These are phyloP conservation scores for Brassica nigra DNA, from an alignment of 345 rosid species.

Conservation along the genomic window DNA sequence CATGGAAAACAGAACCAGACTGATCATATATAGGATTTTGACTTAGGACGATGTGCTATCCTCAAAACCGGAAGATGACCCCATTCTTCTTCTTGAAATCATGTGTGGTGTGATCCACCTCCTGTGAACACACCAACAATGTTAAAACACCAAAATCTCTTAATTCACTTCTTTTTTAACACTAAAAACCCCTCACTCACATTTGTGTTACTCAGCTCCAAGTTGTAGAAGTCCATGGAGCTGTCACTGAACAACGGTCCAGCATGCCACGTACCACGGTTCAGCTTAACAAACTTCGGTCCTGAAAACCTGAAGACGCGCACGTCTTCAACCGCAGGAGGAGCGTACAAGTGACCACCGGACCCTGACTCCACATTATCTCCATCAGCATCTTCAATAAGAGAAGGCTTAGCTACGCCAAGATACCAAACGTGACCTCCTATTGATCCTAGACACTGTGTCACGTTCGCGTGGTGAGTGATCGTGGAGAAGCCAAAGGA, in stretches of 20 bases:
- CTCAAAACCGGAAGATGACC: constrained; percentile 46
- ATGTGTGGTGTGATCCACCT: constrained; percentile 70
- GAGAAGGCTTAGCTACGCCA: constrained; percentile 76
- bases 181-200: constrained; percentile 44
- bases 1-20: not conserved
- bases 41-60: constrained; percentile 4
- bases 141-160: not conserved
- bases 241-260: constrained; percentile 67
- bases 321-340: constrained; percentile 64
- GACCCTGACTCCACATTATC: constrained; percentile 38
- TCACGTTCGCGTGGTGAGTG: constrained; percentile 83
- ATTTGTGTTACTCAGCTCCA: constrained; percentile 79
- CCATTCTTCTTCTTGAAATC: constrained; percentile 51
- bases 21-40: not conserved
- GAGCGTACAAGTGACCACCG: constrained; percentile 61
- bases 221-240: constrained; percentile 74
- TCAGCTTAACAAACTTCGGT: constrained; percentile 67
- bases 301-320: constrained; percentile 65
- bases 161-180: not conserved
- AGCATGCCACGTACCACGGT: constrained; percentile 82
- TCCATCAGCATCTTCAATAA: constrained; percentile 37
- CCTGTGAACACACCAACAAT: constrained; percentile 43
- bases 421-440: constrained; percentile 79
- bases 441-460: constrained; percentile 84
- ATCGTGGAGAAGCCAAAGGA: constrained; percentile 53